Evolutionary conservation across 805 yeast species (phyloP), one percentile per base, ranked within the genome.

Genomic region (Saccharomycopsis selenospora): DNA sequence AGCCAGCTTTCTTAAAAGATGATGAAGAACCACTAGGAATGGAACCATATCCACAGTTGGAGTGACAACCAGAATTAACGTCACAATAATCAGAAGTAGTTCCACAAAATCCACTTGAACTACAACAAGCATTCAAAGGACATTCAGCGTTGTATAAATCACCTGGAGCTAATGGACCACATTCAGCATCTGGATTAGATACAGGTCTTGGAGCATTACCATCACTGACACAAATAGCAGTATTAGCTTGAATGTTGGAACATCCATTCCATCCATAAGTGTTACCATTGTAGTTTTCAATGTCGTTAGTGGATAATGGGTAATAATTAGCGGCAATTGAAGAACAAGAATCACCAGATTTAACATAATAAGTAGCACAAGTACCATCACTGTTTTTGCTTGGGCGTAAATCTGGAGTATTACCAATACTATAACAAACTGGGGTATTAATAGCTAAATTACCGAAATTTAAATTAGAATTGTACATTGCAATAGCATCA

Each of bases 41-140:
- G 2, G 20, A 13, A 23, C 43, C 43, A 17, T 41, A 41, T 41
- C 43, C 43, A 25, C 43, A 41, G 24, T 41, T 41, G 14, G 43
- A 18, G 17, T 41, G 24, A 22, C 43, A 41, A 13, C 43, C 43
- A 41, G 30, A 22, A 8, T 17, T 41, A 27, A 18, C 24, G 28
- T 41, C 43, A 41, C 43, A 41, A n/a, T 23, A 33, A 14, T 33
- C 38, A 10, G 38, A 33, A 10, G 38, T 33, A 20, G 17, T 20
- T 22, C 38, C 45, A 28, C 45, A 42, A 23, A 28, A 42, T n/a
- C 45, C 36, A 26, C 7, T n/a, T 11, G 25, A 18, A 26, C 46
- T 43, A 24, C 46, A 43, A 30, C 46, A 43, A 23, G 46, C 46
- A 43, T 43, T 43, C 20, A 30, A 43, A 18, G 46, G 46, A 43